phyloP scores from a whole-genome alignment of 1,139 yeast species.

The Sugiyamaella sp. region DNA sequence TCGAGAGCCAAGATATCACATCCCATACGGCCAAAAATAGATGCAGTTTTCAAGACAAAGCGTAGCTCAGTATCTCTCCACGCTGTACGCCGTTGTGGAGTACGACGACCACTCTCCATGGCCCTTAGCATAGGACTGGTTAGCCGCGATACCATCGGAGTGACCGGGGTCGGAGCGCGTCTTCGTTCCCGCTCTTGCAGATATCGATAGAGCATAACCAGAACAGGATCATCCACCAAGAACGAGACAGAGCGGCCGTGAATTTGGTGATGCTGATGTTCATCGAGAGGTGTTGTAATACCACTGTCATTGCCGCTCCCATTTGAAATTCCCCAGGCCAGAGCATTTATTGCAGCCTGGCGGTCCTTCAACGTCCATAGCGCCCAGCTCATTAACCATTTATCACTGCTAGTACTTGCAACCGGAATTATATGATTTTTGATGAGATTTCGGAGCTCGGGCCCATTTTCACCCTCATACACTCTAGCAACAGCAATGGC shows the following conservation, averaged over 20 bases:
- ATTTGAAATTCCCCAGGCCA: constrained; percentile 28
- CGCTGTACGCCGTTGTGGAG: constrained; percentile 10
- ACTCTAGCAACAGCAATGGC: constrained; percentile 83
- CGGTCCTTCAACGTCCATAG: constrained; percentile 59
- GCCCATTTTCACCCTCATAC: constrained; percentile 60
- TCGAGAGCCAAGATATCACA: constrained; percentile 77
- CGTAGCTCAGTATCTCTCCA: constrained; percentile 51
- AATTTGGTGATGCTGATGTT: constrained; percentile 37
- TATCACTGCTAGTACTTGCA: constrained; percentile 65
- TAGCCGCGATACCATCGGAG: constrained; percentile 8
- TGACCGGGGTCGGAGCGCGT: constrained; percentile 13
- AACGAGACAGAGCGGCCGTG: constrained; percentile 45
- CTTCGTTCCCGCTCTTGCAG: constrained; percentile 51
- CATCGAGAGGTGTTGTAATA: constrained; percentile 22
- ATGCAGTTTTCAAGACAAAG: constrained; percentile 62
- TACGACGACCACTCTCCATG: constrained; percentile 6
- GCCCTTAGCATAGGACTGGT: constrained; percentile 8
- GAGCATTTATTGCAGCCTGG: constrained; percentile 32
- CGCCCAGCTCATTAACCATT: constrained; percentile 85
- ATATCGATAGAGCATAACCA: constrained; percentile 64
- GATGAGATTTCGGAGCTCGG: constrained; percentile 54
- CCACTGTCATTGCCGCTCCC: background rate
- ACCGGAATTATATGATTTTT: constrained; percentile 57
- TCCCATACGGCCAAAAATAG: constrained; percentile 84
- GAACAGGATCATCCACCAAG: constrained; percentile 80